Percentiles rank a stretch among this genome's conserved stretches.
Conservation (phyloP, 2,329 filamentous ascomycete species). For the Aspergillus fumigatiaffinis region DNA sequence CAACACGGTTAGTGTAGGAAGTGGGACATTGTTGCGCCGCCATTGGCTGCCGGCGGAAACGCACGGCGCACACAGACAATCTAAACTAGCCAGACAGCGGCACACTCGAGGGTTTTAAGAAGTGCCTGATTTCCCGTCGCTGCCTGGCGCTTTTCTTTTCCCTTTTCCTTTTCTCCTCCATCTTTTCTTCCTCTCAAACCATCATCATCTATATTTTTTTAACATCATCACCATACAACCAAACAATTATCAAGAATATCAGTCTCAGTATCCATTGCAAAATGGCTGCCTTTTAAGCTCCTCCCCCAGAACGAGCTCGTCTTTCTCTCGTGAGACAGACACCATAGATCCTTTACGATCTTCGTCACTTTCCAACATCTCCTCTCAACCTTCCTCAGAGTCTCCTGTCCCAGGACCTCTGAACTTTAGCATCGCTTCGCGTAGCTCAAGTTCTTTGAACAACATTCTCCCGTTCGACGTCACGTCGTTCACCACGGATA, state of each 20-base stretch:
- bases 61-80: constrained; percentile 15
- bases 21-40: constrained; percentile 12
- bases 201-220: background rate
- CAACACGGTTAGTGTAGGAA: constrained; percentile 5
- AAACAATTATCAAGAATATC: constrained; percentile 8
- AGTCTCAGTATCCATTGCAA: constrained; percentile 24
- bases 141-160: constrained; percentile 31
- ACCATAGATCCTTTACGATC: constrained; percentile 37
- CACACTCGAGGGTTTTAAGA: constrained; percentile 25
- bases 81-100: no score
- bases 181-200: constrained; percentile 8
- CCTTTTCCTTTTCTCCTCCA: constrained; percentile 7
- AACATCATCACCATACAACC: constrained; percentile 18
- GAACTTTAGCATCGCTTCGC: constrained; percentile 42
- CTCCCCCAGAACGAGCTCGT: constrained; percentile 26
- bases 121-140: constrained; percentile 36
- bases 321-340: constrained; percentile 38
- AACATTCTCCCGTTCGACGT: constrained; percentile 40
- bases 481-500: constrained; percentile 49
- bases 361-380: constrained; percentile 22
- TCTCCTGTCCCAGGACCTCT: constrained; percentile 43
- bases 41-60: constrained; percentile 23
- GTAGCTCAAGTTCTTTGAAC: constrained; percentile 41
- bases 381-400: constrained; percentile 37
- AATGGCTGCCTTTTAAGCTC: constrained; percentile 42